These are phyloP conservation scores for Porphyrellus cyaneotinctus DNA, from an alignment of 768 basidiomycete species.

Conservation along the genomic window DNA sequence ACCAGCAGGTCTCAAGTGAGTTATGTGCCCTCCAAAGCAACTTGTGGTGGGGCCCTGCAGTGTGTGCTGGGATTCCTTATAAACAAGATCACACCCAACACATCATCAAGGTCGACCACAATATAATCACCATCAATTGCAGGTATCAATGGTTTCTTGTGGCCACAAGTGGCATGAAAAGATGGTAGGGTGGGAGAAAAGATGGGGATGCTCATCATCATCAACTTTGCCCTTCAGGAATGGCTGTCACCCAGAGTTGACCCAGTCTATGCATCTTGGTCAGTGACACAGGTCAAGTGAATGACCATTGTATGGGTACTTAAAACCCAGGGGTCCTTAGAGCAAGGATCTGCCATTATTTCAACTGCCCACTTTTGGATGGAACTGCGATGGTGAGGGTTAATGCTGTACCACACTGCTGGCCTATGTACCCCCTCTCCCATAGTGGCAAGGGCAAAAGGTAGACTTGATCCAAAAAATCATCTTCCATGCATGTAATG, in stretches of 20 bases:
- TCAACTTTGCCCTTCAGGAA: background rate
- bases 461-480: conserved; percentile 46
- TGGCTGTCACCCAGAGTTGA: conserved; percentile 17
- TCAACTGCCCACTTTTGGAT: conserved; percentile 60
- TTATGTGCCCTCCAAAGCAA: conserved; percentile 23
- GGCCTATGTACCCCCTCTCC: background rate
- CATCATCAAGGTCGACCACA: background rate
- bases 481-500: too few relatives aligned
- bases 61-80: background rate
- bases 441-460: conserved; percentile 1
- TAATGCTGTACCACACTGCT: conserved; percentile 35
- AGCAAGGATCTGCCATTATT: conserved; percentile 64
- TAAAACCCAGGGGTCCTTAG: conserved; percentile 65
- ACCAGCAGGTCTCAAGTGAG: background rate
- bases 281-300: background rate
- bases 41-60: background rate
- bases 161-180: background rate
- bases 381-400: conserved; percentile 74
- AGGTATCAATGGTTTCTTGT: background rate
- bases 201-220: conserved; percentile 25
- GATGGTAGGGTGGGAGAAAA: conserved; percentile 19
- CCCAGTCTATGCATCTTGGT: conserved; percentile 10
- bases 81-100: conserved; percentile 9
- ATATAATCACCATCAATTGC: conserved; percentile 13
- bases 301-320: conserved; percentile 10